Base-by-base conservation (phyloP, 805 yeast genomes). In the Starmera caribaea region DNA sequence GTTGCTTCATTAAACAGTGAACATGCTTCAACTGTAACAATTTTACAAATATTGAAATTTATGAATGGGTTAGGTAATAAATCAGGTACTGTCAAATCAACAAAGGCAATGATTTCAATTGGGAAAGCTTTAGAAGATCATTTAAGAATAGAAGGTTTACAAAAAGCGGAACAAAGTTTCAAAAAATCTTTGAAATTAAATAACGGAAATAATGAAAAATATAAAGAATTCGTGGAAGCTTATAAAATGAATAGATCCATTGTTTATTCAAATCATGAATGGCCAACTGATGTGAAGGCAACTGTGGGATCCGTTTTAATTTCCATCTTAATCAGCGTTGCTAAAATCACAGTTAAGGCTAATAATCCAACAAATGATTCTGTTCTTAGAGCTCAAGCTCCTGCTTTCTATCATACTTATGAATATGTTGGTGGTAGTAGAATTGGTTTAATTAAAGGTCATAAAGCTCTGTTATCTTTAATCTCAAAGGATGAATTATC, bases 381-480 rank as follows among this genome's bases (percentile, higher is more conserved):
- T 38, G 57, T 57, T 1, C 81, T 84, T n/a, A 61, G 62, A 28
- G 94, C 89, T 16, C 66, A 72, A 32, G 90, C 88, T 8, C 96
- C 97, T 2, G 97, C 97, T 1, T 83, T 92, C 52, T 79, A 78
- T 44, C 97, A 92, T 54, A 74, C 87, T 4, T 89, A 85, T 59
- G 94, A 86, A 59, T 87, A 81, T 51, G 73, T 74, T 37, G 73
- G 73, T 40, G 96, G 97, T 30, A 75, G 76, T 43, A 81, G 80
- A 53, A 62, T 87, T 24, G 98, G 98, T 34, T 79, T 89, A 9
- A 64, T 92, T 41, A 80, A 78, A 44, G 63, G 86, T 9, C 96
- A 92, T 58, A 74, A 75, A 45, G 69, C 73, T 11, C 69, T 92
- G 38, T 73, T 81, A 4, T 69, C 73, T 26, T 77, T 74, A 50